Evolutionary conservation across 2,329 filamentous ascomycete genomes (phyloP).

Genomic region (Macrophomina phaseolina): DNA sequence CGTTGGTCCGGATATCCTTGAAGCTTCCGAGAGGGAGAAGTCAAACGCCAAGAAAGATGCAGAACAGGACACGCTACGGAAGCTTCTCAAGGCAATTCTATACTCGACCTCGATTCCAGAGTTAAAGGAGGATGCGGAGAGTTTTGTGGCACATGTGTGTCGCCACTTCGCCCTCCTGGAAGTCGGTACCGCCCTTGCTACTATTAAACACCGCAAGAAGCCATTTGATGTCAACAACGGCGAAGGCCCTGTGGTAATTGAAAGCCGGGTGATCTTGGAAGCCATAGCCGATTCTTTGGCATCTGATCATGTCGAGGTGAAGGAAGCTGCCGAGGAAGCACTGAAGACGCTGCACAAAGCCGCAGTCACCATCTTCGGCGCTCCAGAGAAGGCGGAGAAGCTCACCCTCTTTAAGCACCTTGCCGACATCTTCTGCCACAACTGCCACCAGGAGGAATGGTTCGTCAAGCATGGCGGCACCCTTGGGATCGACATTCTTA

Average conservation of each 20-base stretch:
- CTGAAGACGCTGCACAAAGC: conserved; percentile 80
- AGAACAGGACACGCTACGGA: conserved; percentile 82
- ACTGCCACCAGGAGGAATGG: conserved; percentile 98
- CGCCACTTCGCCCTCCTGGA: conserved; percentile 91
- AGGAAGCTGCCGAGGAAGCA: conserved; percentile 80
- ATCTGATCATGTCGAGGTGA: conserved; percentile 79
- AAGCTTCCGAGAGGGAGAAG: conserved; percentile 76
- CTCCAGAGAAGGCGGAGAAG: conserved; percentile 70
- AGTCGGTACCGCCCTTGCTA: conserved; percentile 81
- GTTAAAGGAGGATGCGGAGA: conserved; percentile 75
- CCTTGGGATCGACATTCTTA: conserved; percentile 84
- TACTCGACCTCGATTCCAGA: conserved; percentile 83
- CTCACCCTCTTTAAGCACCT: conserved; percentile 86
- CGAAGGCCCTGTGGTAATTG: conserved; percentile 85
- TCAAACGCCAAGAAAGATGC: conserved; percentile 86
- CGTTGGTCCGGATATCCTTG: conserved; percentile 72
- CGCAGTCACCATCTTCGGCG: conserved; percentile 79
- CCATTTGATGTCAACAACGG: conserved; percentile 85
- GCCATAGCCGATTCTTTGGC: conserved; percentile 89
- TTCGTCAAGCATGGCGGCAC: conserved; percentile 95
- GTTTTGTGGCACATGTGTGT: conserved; percentile 80
- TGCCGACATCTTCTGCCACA: conserved; percentile 85
- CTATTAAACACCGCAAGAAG: conserved; percentile 75
- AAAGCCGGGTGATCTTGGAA: conserved; percentile 85
- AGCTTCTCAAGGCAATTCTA: conserved; percentile 86